Evolutionary conservation across 2,329 filamentous ascomycete genomes (phyloP).

Genomic region (Aureobasidium lini): DNA sequence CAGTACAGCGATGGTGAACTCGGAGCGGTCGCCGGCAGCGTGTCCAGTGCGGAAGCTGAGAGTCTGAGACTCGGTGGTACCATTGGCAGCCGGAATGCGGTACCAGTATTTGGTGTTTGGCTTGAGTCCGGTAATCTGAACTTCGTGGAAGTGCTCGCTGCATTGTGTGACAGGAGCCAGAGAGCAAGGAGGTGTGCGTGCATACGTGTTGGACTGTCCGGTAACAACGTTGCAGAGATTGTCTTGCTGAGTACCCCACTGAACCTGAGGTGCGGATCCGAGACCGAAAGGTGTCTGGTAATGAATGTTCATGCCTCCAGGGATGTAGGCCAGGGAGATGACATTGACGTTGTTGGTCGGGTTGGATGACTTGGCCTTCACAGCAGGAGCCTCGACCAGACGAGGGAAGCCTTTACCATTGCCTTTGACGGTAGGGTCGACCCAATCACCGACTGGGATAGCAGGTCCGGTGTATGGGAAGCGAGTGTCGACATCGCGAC

Average conservation of each 20-base stretch:
- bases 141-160: conserved; percentile 47
- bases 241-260: conserved; percentile 33
- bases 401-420: conserved; percentile 47
- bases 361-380: conserved; percentile 36
- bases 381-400: conserved; percentile 44
- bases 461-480: conserved; percentile 44
- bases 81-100: conserved; percentile 42
- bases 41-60: conserved; percentile 42
- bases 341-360: conserved; percentile 49
- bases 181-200: conserved; percentile 45
- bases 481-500: conserved; percentile 32
- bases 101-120: conserved; percentile 46
- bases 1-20: conserved; percentile 41
- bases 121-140: conserved; percentile 36
- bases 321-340: conserved; percentile 42
- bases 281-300: conserved; percentile 49
- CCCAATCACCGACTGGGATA: conserved; percentile 46
- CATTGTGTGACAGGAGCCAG: conserved; percentile 41
- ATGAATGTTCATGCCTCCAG: conserved; percentile 45
- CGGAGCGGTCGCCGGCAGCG: conserved; percentile 34
- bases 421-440: conserved; percentile 43
- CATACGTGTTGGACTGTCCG: conserved; percentile 37
- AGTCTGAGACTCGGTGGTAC: conserved; percentile 41
- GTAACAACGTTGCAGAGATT: conserved; percentile 30
- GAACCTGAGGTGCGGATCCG: conserved; percentile 36